A percentile compares a stretch with the other conserved stretches of the same genome.
These are phyloP conservation scores for Penicillium glabrum DNA, from an alignment of 2,329 filamentous ascomycete species.

Conservation along the genomic window DNA sequence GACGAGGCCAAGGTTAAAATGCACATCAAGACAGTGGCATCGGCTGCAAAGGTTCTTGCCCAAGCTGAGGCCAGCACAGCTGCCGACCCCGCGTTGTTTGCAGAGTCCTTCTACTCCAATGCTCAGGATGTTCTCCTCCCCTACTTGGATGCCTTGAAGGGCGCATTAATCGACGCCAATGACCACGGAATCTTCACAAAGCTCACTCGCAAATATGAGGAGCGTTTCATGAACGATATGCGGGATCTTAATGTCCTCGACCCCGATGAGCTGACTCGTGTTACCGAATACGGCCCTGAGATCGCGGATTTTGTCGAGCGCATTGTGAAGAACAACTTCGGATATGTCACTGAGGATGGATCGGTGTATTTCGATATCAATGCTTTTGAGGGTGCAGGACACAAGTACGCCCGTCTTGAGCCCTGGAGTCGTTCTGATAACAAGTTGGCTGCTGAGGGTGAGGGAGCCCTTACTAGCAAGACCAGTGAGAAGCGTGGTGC, in stretches of 20 bases:
- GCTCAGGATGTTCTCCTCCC: constrained; percentile 72
- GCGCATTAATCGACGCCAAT: constrained; percentile 56
- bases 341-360: constrained; percentile 71
- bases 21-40: constrained; percentile 68
- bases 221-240: constrained; percentile 88
- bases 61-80: constrained; percentile 29
- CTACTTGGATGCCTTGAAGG: constrained; percentile 70
- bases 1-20: constrained; percentile 86
- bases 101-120: constrained; percentile 55
- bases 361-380: constrained; percentile 94
- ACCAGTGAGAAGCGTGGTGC: constrained; percentile 68
- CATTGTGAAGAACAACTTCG: constrained; percentile 82
- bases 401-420: constrained; percentile 80
- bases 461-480: constrained; percentile 70
- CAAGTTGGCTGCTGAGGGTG: constrained; percentile 80
- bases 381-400: constrained; percentile 79
- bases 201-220: constrained; percentile 81
- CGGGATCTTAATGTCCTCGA: constrained; percentile 77
- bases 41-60: constrained; percentile 54
- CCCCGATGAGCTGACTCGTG: constrained; percentile 78
- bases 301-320: constrained; percentile 83
- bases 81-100: constrained; percentile 24
- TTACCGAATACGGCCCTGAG: constrained; percentile 88
- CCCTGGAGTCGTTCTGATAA: constrained; percentile 85
- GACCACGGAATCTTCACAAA: constrained; percentile 80